A percentile compares a stretch with the other conserved stretches of the same genome.
Evolutionary conservation across 306 rosid species (phyloP).

Genomic region (Biancaea sappan): DNA sequence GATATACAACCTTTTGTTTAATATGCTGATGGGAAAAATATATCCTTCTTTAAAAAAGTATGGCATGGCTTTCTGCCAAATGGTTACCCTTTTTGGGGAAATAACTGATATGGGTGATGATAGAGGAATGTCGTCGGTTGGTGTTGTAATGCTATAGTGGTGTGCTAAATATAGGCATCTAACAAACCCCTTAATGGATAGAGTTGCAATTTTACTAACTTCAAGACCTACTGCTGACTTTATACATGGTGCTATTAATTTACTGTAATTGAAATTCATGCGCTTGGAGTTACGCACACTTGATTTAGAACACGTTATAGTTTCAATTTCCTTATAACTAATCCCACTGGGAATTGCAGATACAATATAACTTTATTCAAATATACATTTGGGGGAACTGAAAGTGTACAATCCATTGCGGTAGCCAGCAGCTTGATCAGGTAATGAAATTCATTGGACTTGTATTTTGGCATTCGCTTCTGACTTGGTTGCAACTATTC

Average conservation of each 20-base stretch:
- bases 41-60: too few relatives aligned
- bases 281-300: not conserved
- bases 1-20: too few relatives aligned
- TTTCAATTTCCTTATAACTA: not conserved
- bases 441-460: not conserved
- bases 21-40: too few relatives aligned
- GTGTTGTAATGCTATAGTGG: not conserved
- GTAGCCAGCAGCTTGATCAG: not conserved
- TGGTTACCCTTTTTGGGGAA: not conserved
- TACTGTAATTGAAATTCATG: not conserved
- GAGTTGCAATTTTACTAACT: not conserved
- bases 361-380: not conserved
- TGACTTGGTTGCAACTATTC: not conserved
- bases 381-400: not conserved
- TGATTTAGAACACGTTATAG: not conserved
- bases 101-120: not conserved
- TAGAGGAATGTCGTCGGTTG: not conserved
- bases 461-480: not conserved
- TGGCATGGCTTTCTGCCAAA: not conserved
- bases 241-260: too few relatives aligned
- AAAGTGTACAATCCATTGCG: not conserved
- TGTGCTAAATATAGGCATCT: not conserved
- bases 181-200: not conserved
- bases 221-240: too few relatives aligned
- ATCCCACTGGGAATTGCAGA: not conserved